A percentile compares a stretch with the other conserved stretches of the same genome.
These are phyloP conservation scores for Chlorella vulgaris DNA, from an alignment of 139 green algal species.

Conservation along the genomic window DNA sequence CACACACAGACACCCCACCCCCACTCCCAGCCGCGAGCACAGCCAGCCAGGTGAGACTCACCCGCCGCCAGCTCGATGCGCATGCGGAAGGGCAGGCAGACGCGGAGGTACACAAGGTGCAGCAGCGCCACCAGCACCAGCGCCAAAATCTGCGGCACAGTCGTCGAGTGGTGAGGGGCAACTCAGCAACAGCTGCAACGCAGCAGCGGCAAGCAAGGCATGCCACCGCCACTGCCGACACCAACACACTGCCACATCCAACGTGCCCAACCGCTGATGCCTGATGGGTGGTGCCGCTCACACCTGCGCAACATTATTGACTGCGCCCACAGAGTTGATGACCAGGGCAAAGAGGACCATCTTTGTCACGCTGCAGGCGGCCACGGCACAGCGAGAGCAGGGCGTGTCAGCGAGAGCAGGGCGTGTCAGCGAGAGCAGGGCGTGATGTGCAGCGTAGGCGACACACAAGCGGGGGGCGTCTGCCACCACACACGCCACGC, in stretches of 20 bases:
- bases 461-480: too few relatives aligned
- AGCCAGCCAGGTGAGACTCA: neutral
- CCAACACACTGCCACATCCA: neutral
- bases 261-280: neutral
- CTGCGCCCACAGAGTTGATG: slow-evolving; percentile 39
- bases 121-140: slow-evolving; percentile 43
- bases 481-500: neutral
- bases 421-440: neutral
- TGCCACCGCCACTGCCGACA: too few relatives aligned
- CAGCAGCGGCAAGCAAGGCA: neutral
- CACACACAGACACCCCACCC: too few relatives aligned
- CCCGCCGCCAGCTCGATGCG: slow-evolving; percentile 39
- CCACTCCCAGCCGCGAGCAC: too few relatives aligned
- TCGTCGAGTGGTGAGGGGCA: neutral
- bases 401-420: neutral
- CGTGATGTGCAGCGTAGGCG: too few relatives aligned
- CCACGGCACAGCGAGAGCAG: neutral
- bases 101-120: slow-evolving; percentile 47
- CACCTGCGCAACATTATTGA: slow-evolving; percentile 41
- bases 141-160: slow-evolving; percentile 30
- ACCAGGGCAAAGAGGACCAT: slow-evolving; percentile 47
- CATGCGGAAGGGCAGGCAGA: slow-evolving; percentile 44
- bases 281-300: too few relatives aligned
- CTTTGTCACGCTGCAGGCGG: slow-evolving; percentile 17
- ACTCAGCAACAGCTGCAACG: neutral